These are phyloP conservation scores for Raffaelea arxii DNA, from an alignment of 2,329 filamentous ascomycete genomes.

Conservation along the genomic window DNA sequence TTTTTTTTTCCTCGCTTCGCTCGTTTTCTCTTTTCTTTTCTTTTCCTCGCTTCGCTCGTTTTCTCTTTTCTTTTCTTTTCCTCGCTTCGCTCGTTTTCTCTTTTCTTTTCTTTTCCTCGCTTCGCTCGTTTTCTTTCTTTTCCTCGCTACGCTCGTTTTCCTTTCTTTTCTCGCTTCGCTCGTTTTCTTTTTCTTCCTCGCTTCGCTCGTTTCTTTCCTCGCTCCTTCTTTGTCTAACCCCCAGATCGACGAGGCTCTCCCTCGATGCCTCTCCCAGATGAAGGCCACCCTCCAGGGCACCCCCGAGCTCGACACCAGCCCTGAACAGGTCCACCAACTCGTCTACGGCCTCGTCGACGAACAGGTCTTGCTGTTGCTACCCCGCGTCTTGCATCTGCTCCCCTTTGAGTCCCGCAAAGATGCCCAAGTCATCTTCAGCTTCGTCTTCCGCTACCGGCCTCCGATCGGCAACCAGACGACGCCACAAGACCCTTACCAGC, in stretches of 20 bases:
- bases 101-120: not conserved
- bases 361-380: constrained; percentile 77
- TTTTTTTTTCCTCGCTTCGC: too few species aligned
- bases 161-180: not conserved
- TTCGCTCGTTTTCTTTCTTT: too few species aligned
- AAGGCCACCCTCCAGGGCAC: constrained; percentile 90
- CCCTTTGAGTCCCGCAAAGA: constrained; percentile 97
- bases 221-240: not conserved
- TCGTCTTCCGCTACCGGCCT: constrained; percentile 83
- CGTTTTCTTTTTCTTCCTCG: too few species aligned
- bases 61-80: too few species aligned
- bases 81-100: too few species aligned
- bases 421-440: constrained; percentile 90
- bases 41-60: too few species aligned
- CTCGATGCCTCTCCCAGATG: constrained; percentile 80
- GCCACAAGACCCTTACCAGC: constrained; percentile 20
- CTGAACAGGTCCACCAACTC: constrained; percentile 80
- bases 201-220: not conserved
- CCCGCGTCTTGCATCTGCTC: constrained; percentile 70
- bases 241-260: constrained; percentile 70
- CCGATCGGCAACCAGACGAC: constrained; percentile 23
- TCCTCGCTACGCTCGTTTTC: not conserved
- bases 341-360: constrained; percentile 77
- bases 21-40: too few species aligned
- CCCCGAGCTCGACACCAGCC: constrained; percentile 80